Evolutionary conservation across 2,329 filamentous ascomycete genomes (phyloP), one percentile per base, ranked within the genome.

Genomic region (Talaromyces sp.): DNA sequence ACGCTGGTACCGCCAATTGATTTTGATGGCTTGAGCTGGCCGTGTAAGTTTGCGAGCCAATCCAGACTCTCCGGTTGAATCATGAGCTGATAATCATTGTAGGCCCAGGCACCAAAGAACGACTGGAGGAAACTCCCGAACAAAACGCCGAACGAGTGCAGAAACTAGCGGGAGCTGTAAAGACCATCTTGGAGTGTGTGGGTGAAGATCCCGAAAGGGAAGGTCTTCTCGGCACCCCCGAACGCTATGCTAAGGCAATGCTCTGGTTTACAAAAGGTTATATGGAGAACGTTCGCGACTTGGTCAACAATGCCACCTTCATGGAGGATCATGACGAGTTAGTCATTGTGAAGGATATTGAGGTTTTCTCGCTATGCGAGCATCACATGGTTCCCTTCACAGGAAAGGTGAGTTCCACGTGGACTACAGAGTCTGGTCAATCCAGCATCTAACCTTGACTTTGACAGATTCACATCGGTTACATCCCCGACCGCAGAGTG

Each of bases 281-380:
- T 75, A 92, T 98, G 79, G 88, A 96, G 80, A 97, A 97, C 71
- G 86, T 97, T 61, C 84, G 87, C 65, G 91, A 96, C 73, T 90
- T 98, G 67, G 91, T 98, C 66, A 98, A 98, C 75, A 86, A 88
- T 62, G 95, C 95, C 18, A 90, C 98, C 60, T 99, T 99, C 78
- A 89, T 96, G 71, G 95, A 98, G 76, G 92, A 93, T 66, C 93
- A 98, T 73, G 95, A 96, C 72, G 95, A 99, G 78, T 85, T 99
- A 80, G 93, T 99, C 33, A 96, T 98, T 71, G 92, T 99, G 64
- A 96, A 96, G 79, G 93, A 98, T 72, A 98, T 99, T 71, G 93
- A 97, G 74, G 86, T 98, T 12, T 96, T 92, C 77, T 93, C 90
- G 67, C 82, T 98, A 48, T 99, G 95, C 81, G 95, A 99, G 80